Evolutionary conservation across 305 asterid genomes (phyloP), one percentile per base, ranked within the genome.

Genomic region (Plantago coronopus): DNA sequence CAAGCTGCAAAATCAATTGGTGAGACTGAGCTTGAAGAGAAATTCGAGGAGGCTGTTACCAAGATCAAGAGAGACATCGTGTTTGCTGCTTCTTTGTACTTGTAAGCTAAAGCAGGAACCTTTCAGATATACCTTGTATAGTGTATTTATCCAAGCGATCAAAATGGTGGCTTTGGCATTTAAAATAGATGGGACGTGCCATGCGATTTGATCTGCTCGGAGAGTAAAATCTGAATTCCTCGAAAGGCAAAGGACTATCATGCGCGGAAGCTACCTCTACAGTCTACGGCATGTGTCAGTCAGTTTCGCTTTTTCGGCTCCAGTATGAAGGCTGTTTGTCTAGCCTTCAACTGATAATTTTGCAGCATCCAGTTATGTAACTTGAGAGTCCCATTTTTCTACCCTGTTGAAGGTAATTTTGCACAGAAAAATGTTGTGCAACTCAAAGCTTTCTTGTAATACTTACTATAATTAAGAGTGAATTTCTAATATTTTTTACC

Each of bases 1-100:
- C 72, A 72, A 77, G 98, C 98, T 31, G 95, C 98, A 57, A 82
- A 81, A 77, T 85, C 95, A 54, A 74, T 91, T 44, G 98, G 98
- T 9, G 98, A 91, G 72, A 75, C 83, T 7, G 87, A 84, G 62
- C 98, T 86, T 13, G 94, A 89, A 78, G 73, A 64, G 13, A 91
- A 91, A 79, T 91, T 88, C 70, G 95, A 91, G 78, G 95, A 91
- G 20, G 98, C 96, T 18, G 95, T 89, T 43, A 51, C 79, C 76
- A 88, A 76, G 82, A 91, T 91, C 80, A 91, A 91, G 86, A 88
- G 98, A 70, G 98, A 91, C 68, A 91, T 91, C n/a, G 97, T 91
- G 68, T 91, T 89, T 79, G 98, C 98, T 13, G 98, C 98, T 54
- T 91, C 98, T 29, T 83, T 91, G 47, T 91, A 91, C 76, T 54